Evolutionary conservation across 306 rosid species (phyloP).

Genomic region (Prunus mira): DNA sequence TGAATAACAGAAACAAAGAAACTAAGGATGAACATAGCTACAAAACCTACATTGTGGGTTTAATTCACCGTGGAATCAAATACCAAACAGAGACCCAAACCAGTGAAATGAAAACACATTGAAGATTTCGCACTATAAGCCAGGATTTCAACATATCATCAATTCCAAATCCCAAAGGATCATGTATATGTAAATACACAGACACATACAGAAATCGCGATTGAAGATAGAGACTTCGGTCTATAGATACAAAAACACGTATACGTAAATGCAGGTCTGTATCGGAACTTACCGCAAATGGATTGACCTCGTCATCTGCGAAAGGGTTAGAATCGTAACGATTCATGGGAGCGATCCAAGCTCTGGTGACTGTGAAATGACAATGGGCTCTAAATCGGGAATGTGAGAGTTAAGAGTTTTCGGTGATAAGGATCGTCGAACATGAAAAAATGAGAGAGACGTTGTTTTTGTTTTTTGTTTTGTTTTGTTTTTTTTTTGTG

Average conservation of each 20-base stretch:
- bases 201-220: not conserved
- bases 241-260: not conserved
- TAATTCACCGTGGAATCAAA: constrained; percentile 11
- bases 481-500: not conserved
- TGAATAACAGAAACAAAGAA: not conserved
- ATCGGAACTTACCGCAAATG: constrained; percentile 57
- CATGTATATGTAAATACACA: not conserved
- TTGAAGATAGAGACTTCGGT: not conserved
- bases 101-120: not conserved
- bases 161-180: not conserved
- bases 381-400: constrained; percentile 13
- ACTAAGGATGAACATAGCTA: not conserved
- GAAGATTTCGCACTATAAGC: not conserved
- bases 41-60: constrained; percentile 22
- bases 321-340: constrained; percentile 76
- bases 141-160: not conserved
- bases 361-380: not conserved
- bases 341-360: constrained; percentile 46
- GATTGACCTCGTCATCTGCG: constrained; percentile 67
- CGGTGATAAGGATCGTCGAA: not conserved
- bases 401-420: not conserved
- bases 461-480: not conserved
- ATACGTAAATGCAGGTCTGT: not conserved
- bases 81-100: constrained; percentile 14
- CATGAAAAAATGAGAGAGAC: not conserved